Evolutionary conservation across 805 yeast species (phyloP).

Genomic region (Teunomyces funiuensis): DNA sequence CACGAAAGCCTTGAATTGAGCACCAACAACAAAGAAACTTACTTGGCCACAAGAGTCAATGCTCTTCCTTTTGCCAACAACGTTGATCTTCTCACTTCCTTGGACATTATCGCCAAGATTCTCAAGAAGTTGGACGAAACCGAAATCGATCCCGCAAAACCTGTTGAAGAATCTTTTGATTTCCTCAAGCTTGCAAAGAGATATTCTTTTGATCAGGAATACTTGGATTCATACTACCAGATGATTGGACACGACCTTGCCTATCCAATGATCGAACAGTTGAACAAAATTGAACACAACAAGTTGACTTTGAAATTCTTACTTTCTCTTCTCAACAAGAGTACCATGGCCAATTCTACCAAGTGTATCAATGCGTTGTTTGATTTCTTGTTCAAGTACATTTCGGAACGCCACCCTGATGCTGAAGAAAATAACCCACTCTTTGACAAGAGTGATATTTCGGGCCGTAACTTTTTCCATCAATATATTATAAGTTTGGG

Average conservation of each 20-base stretch:
- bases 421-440: slow-evolving; percentile 18
- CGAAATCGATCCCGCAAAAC: slow-evolving; percentile 1
- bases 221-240: slow-evolving; percentile 20
- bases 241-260: slow-evolving; percentile 43
- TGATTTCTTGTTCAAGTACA: slow-evolving; percentile 40
- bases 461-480: slow-evolving; percentile 82
- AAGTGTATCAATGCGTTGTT: slow-evolving; percentile 60
- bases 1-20: slow-evolving; percentile 7
- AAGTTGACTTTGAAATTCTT: slow-evolving; percentile 55
- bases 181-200: slow-evolving; percentile 25
- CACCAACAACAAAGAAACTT: slow-evolving; percentile 36
- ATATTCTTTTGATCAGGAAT: slow-evolving; percentile 26
- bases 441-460: slow-evolving; percentile 66
- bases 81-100: slow-evolving; percentile 51
- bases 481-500: slow-evolving; percentile 80
- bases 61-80: slow-evolving; percentile 81
- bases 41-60: slow-evolving; percentile 62
- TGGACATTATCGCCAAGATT: slow-evolving; percentile 52
- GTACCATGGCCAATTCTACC: slow-evolving; percentile 56
- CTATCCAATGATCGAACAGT: slow-evolving; percentile 41
- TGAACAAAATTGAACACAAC: slow-evolving; percentile 33
- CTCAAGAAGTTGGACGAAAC: slow-evolving; percentile 43
- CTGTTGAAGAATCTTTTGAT: slow-evolving; percentile 11
- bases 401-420: slow-evolving; percentile 3
- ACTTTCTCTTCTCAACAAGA: slow-evolving; percentile 62